These are phyloP conservation scores for Boechera retrofracta DNA, from an alignment of 345 rosid species.

Conservation along the genomic window DNA sequence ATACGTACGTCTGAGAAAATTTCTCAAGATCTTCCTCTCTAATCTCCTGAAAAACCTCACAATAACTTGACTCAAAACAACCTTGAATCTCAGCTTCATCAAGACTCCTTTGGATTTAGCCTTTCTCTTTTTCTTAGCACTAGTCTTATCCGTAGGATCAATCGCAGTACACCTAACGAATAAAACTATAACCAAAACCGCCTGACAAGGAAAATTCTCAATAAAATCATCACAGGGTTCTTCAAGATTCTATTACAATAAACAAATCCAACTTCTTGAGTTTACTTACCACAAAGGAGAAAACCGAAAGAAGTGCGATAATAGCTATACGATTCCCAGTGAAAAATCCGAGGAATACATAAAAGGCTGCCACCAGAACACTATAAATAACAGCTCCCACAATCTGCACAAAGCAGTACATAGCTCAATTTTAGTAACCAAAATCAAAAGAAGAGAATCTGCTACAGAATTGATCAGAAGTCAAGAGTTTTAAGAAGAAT, in stretches of 20 bases:
- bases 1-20: conserved; percentile 78
- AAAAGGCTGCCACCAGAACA: conserved; percentile 70
- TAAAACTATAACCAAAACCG: conserved; percentile 68
- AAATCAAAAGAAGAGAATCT: not conserved
- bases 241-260: not conserved
- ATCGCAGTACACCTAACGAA: conserved; percentile 85
- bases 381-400: conserved; percentile 81
- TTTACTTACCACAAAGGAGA: conserved; percentile 70
- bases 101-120: conserved; percentile 57
- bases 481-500: not conserved
- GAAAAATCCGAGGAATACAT: conserved; percentile 78
- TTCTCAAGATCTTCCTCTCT: conserved; percentile 85
- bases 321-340: conserved; percentile 80
- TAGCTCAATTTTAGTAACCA: not conserved
- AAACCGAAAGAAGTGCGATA: conserved; percentile 63
- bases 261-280: not conserved
- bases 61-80: conserved; percentile 74
- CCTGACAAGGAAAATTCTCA: conserved; percentile 54
- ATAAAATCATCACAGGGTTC: not conserved
- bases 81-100: conserved; percentile 70
- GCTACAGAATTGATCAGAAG: not conserved
- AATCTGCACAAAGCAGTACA: conserved; percentile 58
- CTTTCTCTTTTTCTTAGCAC: conserved; percentile 66
- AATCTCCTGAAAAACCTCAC: conserved; percentile 75
- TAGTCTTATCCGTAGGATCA: conserved; percentile 90